Evolutionary conservation across 345 rosid genomes (phyloP), one percentile per base, ranked within the genome.

Genomic region (Garcia nutans): DNA sequence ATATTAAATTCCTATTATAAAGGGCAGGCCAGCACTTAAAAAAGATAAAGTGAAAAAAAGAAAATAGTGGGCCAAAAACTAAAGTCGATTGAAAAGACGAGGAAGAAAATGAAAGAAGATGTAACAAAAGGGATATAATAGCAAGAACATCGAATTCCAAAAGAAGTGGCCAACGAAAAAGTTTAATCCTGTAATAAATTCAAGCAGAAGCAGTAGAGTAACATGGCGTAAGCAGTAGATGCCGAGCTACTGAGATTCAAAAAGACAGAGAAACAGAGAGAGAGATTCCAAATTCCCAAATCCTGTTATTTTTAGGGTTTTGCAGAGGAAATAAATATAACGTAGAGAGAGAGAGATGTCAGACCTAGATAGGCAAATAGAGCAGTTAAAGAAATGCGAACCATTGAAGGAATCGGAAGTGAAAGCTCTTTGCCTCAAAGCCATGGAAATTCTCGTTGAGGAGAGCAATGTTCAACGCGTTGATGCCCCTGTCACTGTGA

Each of bases 381-480:
- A 92, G 88, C 97, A 90, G 84, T 91, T 96, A 77, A 96, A 96
- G 89, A 87, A 87, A 15, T 96, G 99, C 85, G 98, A 96, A 73
- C 97, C 97, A 13, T 79, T 96, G 84, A 93, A 86, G 79, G 99
- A 96, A 81, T 92, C 97, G 55, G 98, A 96, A 80, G 98, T 96
- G 73, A 96, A 96, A 76, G 87, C 93, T 33, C 97, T 96, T 44
- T 96, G 98, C 73, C 92, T 92, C 75, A 96, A 96, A 82, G 99
- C 97, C 73, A 92, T 88, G 92, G 97, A 96, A 77, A 91, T 96
- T 68, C 97, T 96, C 61, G 93, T 96, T 55, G 98, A 96, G 81
- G 98, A 93, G 83, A 91, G 98, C 85, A 96, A 96, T 85, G 99
- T 96, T 69, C 97, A 96, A 71, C 89, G 97, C 54, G 97, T 96